Percentiles rank a stretch among this genome's conserved stretches.
phyloP scores from a whole-genome alignment of 805 yeast genomes.

The Kazachstania taianensis region DNA sequence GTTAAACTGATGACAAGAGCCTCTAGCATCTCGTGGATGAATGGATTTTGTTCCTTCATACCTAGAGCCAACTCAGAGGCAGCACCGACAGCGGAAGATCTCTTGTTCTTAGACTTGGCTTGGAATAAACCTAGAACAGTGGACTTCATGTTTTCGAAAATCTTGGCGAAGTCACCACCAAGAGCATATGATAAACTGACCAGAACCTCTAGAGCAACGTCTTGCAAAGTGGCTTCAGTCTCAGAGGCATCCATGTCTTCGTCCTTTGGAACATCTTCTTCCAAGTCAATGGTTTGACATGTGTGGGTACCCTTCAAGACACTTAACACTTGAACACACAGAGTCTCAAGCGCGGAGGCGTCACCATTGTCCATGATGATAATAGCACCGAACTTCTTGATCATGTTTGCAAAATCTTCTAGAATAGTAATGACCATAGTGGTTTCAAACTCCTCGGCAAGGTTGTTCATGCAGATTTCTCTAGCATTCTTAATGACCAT shows the following conservation, averaged over 20 bases:
- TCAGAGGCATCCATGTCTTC: slow-evolving; percentile 47
- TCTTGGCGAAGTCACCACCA: slow-evolving; percentile 63
- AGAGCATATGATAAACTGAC: slow-evolving; percentile 68
- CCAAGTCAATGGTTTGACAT: slow-evolving; percentile 70
- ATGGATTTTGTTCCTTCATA: slow-evolving; percentile 56
- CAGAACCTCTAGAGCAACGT: slow-evolving; percentile 77
- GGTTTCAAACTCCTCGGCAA: slow-evolving; percentile 76
- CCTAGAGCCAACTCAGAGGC: slow-evolving; percentile 82
- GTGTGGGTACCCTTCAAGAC: slow-evolving; percentile 75
- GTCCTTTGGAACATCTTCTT: slow-evolving; percentile 48
- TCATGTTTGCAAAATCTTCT: slow-evolving; percentile 60
- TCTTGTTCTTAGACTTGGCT: slow-evolving; percentile 59
- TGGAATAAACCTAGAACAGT: slow-evolving; percentile 46
- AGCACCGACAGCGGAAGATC: slow-evolving; percentile 80
- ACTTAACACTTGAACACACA: slow-evolving; percentile 62
- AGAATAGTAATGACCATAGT: slow-evolving; percentile 71
- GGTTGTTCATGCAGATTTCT: slow-evolving; percentile 46
- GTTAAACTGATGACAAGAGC: slow-evolving; percentile 59
- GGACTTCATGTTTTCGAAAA: slow-evolving; percentile 65
- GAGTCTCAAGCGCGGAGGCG: slow-evolving; percentile 48
- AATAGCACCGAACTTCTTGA: slow-evolving; percentile 60
- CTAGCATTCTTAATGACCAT: slow-evolving; percentile 58
- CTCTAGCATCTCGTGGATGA: slow-evolving; percentile 57
- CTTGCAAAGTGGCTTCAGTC: slow-evolving; percentile 62
- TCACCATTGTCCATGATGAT: slow-evolving; percentile 52